Conservation (phyloP, 306 rosid genomes). For the Medicago lupulina region DNA sequence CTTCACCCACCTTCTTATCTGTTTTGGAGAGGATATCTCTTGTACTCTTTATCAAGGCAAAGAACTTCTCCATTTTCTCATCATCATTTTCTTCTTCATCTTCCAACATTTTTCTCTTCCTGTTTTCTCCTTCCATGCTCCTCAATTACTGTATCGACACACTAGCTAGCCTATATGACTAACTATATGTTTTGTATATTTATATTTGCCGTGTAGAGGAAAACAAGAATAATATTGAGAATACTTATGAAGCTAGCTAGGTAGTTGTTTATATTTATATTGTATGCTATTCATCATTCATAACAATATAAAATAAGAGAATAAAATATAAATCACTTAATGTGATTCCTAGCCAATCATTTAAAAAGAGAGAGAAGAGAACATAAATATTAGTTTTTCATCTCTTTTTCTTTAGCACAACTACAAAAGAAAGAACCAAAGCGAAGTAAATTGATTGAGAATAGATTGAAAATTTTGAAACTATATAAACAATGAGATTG, state of each 20-base stretch:
- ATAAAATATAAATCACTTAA: no score
- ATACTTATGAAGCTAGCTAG: background rate
- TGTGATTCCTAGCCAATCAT: no score
- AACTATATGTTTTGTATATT: background rate
- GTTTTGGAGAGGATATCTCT: conserved; percentile 47
- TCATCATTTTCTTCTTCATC: conserved; percentile 58
- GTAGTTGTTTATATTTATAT: background rate
- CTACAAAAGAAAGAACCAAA: no score
- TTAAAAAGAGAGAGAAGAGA: no score
- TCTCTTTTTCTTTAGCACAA: no score
- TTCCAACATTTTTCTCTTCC: conserved; percentile 61
- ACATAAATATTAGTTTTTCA: no score
- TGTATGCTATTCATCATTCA: no score
- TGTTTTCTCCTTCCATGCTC: conserved; percentile 63
- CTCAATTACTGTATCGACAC: background rate
- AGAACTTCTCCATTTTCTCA: conserved; percentile 68
- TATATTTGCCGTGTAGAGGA: background rate
- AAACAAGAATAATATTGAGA: background rate
- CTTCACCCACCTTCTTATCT: conserved; percentile 25
- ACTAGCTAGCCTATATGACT: background rate
- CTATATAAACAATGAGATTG: no score
- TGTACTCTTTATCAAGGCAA: conserved; percentile 72
- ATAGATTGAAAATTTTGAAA: no score
- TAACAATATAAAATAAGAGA: background rate
- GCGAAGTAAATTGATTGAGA: no score